phyloP scores from a whole-genome alignment of 1,284 basidiomycete species.

The Trichosporon sp. region DNA sequence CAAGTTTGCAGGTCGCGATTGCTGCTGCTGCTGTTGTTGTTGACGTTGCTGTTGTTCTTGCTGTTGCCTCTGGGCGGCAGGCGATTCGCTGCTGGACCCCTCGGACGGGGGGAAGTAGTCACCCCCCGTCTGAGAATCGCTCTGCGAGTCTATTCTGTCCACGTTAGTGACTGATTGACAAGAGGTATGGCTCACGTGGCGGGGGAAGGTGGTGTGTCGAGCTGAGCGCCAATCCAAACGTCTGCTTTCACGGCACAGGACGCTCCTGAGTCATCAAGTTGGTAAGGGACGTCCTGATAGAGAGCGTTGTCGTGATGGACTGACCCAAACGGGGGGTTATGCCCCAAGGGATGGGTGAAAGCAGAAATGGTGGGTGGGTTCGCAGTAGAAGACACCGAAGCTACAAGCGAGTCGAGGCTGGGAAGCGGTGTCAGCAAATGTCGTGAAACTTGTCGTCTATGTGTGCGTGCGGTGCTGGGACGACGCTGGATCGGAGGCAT shows the following conservation, averaged over 20 bases:
- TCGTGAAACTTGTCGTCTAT: slow-evolving; percentile 7
- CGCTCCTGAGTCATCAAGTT: slow-evolving; percentile 14
- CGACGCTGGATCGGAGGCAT: slow-evolving; percentile 2
- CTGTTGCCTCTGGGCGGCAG: slow-evolving; percentile 8
- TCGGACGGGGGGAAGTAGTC: slow-evolving; percentile 39
- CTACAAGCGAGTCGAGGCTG: slow-evolving; percentile 22
- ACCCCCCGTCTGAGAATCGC: slow-evolving; percentile 42
- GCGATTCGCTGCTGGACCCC: slow-evolving; percentile 25
- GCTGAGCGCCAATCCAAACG: slow-evolving; percentile 31
- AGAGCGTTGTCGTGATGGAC: slow-evolving; percentile 12
- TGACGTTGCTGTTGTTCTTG: background rate
- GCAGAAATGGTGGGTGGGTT: background rate
- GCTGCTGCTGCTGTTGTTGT: background rate
- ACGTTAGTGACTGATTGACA: slow-evolving; percentile 1
- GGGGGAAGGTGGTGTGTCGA: slow-evolving; percentile 40
- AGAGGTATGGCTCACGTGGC: slow-evolving; percentile 34
- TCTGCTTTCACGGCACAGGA: slow-evolving; percentile 28
- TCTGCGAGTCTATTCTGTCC: slow-evolving; percentile 37
- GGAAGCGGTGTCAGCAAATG: slow-evolving; percentile 16
- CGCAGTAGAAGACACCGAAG: slow-evolving; percentile 36
- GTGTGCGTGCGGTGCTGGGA: background rate
- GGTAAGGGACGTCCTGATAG: slow-evolving; percentile 17
- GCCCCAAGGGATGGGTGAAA: slow-evolving; percentile 1
- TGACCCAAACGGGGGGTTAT: slow-evolving; percentile 3
- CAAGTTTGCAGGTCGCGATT: slow-evolving; percentile 32